These are phyloP conservation scores for Suillus hirtellus DNA, from an alignment of 768 basidiomycete genomes.

Conservation along the genomic window DNA sequence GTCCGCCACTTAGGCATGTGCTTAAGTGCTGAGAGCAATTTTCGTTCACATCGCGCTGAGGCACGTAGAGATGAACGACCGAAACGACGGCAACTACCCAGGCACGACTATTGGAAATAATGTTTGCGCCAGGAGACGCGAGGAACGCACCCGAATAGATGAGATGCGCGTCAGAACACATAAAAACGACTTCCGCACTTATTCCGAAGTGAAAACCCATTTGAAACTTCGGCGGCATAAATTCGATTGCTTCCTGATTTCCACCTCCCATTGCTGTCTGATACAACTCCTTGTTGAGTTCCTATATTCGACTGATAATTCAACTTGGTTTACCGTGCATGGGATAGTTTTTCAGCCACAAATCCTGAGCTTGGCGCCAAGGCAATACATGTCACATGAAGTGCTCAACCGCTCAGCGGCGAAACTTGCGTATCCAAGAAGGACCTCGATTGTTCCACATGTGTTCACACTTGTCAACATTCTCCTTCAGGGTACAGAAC, in stretches of 20 bases:
- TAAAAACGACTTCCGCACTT: neutral
- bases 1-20: neutral
- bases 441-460: neutral
- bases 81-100: neutral
- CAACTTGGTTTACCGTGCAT: neutral
- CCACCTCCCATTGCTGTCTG: neutral
- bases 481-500: neutral
- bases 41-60: neutral
- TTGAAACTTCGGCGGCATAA: neutral
- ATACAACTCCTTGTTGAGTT: neutral
- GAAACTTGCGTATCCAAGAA: neutral
- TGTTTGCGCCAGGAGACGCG: neutral
- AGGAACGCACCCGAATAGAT: neutral
- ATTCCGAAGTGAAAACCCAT: neutral
- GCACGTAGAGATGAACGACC: neutral
- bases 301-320: neutral
- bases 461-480: neutral
- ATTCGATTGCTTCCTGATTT: neutral
- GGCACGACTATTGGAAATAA: neutral
- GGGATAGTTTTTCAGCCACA: neutral
- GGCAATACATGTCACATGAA: neutral
- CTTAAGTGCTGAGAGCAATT: neutral
- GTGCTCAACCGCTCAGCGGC: neutral
- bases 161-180: neutral
- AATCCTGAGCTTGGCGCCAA: neutral